These are phyloP conservation scores for Populus alba DNA, from an alignment of 345 rosid genomes.

Conservation along the genomic window DNA sequence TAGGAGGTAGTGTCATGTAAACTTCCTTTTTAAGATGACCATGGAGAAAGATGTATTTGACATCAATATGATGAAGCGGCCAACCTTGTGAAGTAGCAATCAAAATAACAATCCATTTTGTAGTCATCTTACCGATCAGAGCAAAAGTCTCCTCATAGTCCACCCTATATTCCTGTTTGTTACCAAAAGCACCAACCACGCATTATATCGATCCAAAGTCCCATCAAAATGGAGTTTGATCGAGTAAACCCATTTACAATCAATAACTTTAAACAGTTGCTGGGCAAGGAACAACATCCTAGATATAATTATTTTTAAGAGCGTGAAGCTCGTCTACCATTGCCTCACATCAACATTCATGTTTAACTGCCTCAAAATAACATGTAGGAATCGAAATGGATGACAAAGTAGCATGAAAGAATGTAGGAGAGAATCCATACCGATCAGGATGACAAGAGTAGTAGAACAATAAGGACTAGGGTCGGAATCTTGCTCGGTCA, in stretches of 20 bases:
- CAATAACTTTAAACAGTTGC: accelerated
- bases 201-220: background rate
- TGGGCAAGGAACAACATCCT: too few species aligned
- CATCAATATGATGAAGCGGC: background rate
- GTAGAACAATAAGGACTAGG: background rate
- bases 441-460: background rate
- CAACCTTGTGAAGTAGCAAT: background rate
- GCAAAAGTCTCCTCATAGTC: background rate
- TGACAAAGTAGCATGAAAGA: too few species aligned
- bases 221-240: too few species aligned
- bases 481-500: too few species aligned
- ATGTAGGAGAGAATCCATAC: background rate
- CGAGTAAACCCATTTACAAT: background rate
- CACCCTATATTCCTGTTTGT: too few species aligned
- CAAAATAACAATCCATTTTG: too few species aligned
- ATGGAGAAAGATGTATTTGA: too few species aligned
- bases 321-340: background rate
- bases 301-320: too few species aligned
- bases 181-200: background rate
- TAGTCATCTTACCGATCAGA: background rate
- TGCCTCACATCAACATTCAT: background rate
- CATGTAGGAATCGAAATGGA: background rate
- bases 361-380: background rate
- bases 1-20: too few species aligned
- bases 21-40: too few species aligned